phyloP scores from a whole-genome alignment of 805 yeast species.

The Tetrapisispora phaffii region DNA sequence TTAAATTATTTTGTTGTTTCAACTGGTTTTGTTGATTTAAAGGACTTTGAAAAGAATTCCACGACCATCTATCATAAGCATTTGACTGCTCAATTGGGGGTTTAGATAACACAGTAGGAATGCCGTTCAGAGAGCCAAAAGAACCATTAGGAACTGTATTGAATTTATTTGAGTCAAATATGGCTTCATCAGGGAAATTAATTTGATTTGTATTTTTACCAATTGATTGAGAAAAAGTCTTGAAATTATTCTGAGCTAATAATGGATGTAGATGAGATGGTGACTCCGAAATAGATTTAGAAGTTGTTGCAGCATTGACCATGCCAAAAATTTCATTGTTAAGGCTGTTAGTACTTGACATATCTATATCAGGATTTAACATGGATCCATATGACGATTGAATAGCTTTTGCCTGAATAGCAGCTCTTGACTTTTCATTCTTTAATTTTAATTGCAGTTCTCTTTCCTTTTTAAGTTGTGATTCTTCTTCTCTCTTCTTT shows the following conservation, averaged over 20 bases:
- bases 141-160: neutral
- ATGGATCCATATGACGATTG: constrained; percentile 1
- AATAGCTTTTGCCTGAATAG: neutral
- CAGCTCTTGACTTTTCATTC: neutral
- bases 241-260: constrained; percentile 1
- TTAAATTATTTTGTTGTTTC: neutral
- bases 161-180: neutral
- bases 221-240: neutral
- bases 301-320: constrained; percentile 22
- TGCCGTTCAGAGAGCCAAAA: neutral
- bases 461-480: neutral
- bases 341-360: constrained; percentile 4
- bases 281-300: constrained; percentile 14
- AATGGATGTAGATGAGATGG: constrained; percentile 15
- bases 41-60: constrained; percentile 1
- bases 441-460: neutral
- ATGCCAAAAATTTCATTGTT: constrained; percentile 22
- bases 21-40: neutral
- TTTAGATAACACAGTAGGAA: neutral
- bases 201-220: neutral
- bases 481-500: constrained; percentile 6
- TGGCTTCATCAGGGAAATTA: neutral
- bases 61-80: constrained; percentile 2
- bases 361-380: neutral
- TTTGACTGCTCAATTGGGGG: neutral